Evolutionary conservation across 108 stramenopile species (phyloP), one percentile per base, ranked within the genome.

Genomic region (Stephanodiscus minutulus): DNA sequence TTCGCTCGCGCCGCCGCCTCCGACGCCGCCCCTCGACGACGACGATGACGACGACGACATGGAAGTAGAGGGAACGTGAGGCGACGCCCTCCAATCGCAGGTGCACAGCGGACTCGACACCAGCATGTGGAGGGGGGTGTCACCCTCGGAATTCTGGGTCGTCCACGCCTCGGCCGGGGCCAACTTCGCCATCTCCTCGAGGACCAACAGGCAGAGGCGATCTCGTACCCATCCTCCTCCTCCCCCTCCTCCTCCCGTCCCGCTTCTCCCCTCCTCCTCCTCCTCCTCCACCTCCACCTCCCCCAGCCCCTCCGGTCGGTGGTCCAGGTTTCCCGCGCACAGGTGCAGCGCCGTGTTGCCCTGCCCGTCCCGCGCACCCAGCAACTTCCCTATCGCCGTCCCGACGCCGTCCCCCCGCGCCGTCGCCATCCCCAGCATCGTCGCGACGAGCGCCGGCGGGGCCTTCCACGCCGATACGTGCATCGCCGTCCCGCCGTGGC

Each of bases 291-390:
- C 8, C n/a, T 8, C n/a, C 31, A 68, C 5, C 12, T 36, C 36
- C 48, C 21, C 47, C 59, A 0, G 56, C 43, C 24, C 61, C 70
- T 2, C 24, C 64, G 13, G 39, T 8, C 48, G 7, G 35, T 56
- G 63, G 12, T 80, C 79, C 27, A 81, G 59, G 63, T 84, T 76
- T 6, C 74, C 83, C 57, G 81, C 82, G 11, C 81, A 82, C 58
- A 84, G 55, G 61, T 88, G 88, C 36, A 88, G 36, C 11, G 83
- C 78, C 7, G 85, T 85, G 46, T 88, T 86, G 0, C 83, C 88
- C 37, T 82, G 62, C 2, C 47, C 60, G 62, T 88, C 85, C 11
- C 73, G 47, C 28, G 72, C 60, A 11, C 74, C 49, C 18, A 52
- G 57, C 52, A 76, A 24, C 24, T 73, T 65, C 33, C 43, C 37